A percentile compares a stretch with the other conserved stretches of the same genome.
These are phyloP conservation scores for Aegilops sharonensis DNA, from an alignment of 176 grass and related monocot genomes.

Conservation along the genomic window DNA sequence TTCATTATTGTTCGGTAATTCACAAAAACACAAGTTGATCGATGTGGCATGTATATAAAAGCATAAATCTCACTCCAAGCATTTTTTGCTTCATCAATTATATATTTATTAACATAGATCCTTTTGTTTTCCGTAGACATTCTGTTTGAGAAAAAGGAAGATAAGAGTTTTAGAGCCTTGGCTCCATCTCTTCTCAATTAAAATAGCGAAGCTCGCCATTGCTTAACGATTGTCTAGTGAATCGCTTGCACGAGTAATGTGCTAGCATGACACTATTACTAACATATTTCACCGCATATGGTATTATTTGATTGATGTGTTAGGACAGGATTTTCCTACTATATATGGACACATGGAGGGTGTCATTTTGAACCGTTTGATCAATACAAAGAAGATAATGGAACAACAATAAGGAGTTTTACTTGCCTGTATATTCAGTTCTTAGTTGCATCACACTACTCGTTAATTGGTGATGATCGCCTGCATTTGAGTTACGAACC, in stretches of 20 bases:
- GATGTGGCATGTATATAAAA: background rate
- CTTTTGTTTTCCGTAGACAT: too few relatives aligned
- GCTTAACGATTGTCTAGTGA: background rate
- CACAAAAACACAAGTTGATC: background rate
- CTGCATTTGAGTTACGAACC: background rate
- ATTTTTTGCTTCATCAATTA: background rate
- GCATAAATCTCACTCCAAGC: background rate
- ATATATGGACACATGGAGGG: background rate
- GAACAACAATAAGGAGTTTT: background rate
- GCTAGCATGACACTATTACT: background rate
- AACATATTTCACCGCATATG: background rate
- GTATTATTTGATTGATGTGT: too few relatives aligned
- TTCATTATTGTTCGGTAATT: background rate
- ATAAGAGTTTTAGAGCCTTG: background rate
- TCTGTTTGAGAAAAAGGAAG: too few relatives aligned
- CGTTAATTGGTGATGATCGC: background rate
- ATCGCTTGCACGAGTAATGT: too few relatives aligned
- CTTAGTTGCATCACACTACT: background rate
- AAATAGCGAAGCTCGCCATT: background rate
- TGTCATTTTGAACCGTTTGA: background rate
- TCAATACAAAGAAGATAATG: background rate
- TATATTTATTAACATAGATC: too few relatives aligned
- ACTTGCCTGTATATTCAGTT: background rate
- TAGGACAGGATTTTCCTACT: too few relatives aligned
- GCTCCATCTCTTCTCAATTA: background rate